Evolutionary conservation across 2,329 filamentous ascomycete species (phyloP).

Genomic region (Cladosporium sp.): DNA sequence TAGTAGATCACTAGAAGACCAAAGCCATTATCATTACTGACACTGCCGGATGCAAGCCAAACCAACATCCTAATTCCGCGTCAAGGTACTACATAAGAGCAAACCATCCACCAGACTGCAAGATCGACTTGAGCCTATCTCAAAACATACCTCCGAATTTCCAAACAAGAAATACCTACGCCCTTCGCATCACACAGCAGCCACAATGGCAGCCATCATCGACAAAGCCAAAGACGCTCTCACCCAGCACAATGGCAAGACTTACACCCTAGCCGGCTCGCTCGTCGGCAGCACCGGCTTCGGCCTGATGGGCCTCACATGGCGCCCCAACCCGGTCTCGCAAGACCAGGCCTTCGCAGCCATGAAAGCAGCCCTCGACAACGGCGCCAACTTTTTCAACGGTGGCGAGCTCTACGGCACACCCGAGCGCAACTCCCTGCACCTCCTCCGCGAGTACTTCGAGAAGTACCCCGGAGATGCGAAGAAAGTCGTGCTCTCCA

Average conservation of each 20-base stretch:
- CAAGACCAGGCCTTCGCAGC: slow-evolving; percentile 44
- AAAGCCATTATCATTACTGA: not conserved
- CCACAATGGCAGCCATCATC: slow-evolving; percentile 28
- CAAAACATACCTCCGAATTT: not conserved
- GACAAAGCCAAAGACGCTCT: slow-evolving; percentile 33
- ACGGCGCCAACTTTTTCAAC: slow-evolving; percentile 52
- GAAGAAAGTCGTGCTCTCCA: slow-evolving; percentile 51
- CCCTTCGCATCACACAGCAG: not conserved
- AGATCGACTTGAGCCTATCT: not conserved
- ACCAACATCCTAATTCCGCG: not conserved
- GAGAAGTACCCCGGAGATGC: slow-evolving; percentile 53
- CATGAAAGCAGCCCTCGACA: slow-evolving; percentile 45
- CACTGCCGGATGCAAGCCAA: not conserved
- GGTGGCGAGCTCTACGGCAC: slow-evolving; percentile 52
- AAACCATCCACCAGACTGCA: not conserved
- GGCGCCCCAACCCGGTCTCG: slow-evolving; percentile 42
- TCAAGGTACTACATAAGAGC: not conserved
- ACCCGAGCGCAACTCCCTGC: slow-evolving; percentile 48
- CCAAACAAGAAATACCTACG: not conserved
- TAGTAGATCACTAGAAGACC: not conserved
- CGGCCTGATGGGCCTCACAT: slow-evolving; percentile 53
- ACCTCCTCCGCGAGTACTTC: slow-evolving; percentile 54
- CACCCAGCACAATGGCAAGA: slow-evolving; percentile 21
- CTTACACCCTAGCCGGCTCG: slow-evolving; percentile 27
- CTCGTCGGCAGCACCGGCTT: slow-evolving; percentile 42